Conservation (phyloP, 2,329 filamentous ascomycete species). For the Plenodomus lindquistii region DNA sequence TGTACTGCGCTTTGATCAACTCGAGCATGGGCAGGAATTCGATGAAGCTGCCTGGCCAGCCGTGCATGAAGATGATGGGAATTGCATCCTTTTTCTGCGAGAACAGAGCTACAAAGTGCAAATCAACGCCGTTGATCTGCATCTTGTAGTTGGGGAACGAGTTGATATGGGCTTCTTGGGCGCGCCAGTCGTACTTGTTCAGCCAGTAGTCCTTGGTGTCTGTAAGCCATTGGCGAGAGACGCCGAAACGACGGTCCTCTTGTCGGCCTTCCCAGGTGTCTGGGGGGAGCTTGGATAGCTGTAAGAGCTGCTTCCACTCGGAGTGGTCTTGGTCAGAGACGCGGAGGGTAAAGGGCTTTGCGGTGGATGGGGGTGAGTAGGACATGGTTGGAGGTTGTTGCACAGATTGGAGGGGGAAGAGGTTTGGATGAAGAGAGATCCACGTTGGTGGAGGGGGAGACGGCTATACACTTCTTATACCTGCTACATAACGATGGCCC, state of each 20-base stretch:
- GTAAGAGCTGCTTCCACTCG: constrained; percentile 43
- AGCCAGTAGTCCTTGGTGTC: constrained; percentile 45
- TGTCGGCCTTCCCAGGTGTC: constrained; percentile 34
- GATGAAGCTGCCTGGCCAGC: constrained; percentile 60
- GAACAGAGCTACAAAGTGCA: constrained; percentile 62
- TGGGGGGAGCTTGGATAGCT: constrained; percentile 39
- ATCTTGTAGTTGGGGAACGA: constrained; percentile 57
- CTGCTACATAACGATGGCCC: too few relatives aligned
- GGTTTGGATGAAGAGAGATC: too few relatives aligned
- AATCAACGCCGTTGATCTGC: constrained; percentile 48
- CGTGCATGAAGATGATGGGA: constrained; percentile 59
- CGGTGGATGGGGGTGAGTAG: constrained; percentile 36
- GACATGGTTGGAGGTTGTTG: constrained; percentile 27
- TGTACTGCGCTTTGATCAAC: constrained; percentile 54
- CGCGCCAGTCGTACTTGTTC: constrained; percentile 44
- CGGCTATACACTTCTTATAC: too few relatives aligned
- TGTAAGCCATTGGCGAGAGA: constrained; percentile 40
- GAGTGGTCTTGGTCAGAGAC: constrained; percentile 38
- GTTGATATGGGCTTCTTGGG: constrained; percentile 52
- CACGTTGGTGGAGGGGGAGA: too few relatives aligned
- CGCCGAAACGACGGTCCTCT: constrained; percentile 33
- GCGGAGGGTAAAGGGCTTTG: constrained; percentile 38
- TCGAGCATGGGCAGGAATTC: constrained; percentile 61
- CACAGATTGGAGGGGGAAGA: not conserved
- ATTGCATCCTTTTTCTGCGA: constrained; percentile 57